Conservation (phyloP, 805 yeast genomes). For the Yarrowia sp. region DNA sequence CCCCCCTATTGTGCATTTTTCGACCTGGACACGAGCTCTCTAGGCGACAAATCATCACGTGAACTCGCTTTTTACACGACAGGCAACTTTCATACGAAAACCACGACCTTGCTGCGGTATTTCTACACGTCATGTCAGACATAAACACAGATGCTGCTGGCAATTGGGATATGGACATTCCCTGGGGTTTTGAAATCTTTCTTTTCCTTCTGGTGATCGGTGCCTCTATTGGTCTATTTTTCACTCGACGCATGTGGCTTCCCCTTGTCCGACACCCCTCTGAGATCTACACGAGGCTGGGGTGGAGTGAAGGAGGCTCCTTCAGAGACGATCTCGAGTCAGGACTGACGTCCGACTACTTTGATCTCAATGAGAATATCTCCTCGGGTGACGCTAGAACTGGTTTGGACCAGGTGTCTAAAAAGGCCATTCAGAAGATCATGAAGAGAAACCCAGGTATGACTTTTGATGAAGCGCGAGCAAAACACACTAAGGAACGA, state of each 20-base stretch:
- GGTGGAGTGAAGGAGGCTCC: slow-evolving; percentile 27
- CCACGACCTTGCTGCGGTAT: not conserved
- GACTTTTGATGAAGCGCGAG: slow-evolving; percentile 69
- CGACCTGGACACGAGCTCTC: not conserved
- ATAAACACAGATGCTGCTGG: not conserved
- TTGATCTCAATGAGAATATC: slow-evolving; percentile 52
- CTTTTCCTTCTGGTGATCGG: not conserved
- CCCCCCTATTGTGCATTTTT: not conserved
- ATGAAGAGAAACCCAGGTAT: slow-evolving; percentile 51
- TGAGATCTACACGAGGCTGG: slow-evolving; percentile 1
- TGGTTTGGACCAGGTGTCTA: slow-evolving; percentile 61
- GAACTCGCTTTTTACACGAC: not conserved
- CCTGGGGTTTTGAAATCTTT: slow-evolving; percentile 15
- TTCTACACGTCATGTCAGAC: not conserved
- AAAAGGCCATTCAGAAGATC: slow-evolving; percentile 49
- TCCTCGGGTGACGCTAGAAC: slow-evolving; percentile 51
- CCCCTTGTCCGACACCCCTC: slow-evolving; percentile 18
- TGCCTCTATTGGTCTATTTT: not conserved
- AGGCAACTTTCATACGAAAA: not conserved
- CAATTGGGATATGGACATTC: slow-evolving; percentile 17
- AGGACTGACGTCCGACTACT: slow-evolving; percentile 60
- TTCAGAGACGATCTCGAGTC: slow-evolving; percentile 52
- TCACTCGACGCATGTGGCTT: slow-evolving; percentile 5
- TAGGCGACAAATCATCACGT: not conserved
- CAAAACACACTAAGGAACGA: slow-evolving; percentile 47